These are phyloP conservation scores for Fagopyrum esculentum DNA, from an alignment of 148 eudicot genomes.

Conservation along the genomic window DNA sequence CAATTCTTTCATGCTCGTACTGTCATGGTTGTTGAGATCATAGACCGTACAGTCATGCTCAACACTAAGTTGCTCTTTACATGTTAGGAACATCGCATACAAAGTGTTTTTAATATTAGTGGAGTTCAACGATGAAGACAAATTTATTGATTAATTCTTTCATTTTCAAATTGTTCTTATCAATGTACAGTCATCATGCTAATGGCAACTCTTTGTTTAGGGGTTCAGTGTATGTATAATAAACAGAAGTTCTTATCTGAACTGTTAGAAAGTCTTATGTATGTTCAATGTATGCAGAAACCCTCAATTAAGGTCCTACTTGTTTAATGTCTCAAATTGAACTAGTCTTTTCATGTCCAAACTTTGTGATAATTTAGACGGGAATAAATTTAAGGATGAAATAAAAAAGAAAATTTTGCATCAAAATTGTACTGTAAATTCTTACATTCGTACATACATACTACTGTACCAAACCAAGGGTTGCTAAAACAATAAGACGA, in stretches of 20 bases:
- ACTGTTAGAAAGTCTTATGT: background rate
- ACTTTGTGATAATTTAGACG: slow-evolving; percentile 4
- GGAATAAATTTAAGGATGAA: background rate
- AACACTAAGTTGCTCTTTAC: background rate
- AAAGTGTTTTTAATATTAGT: background rate
- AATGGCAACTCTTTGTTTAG: background rate
- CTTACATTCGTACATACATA: background rate
- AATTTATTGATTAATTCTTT: no score
- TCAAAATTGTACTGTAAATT: background rate
- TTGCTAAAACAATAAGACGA: background rate
- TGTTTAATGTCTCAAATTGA: background rate
- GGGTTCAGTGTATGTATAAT: background rate
- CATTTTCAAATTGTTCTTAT: no score
- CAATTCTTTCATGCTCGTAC: no score
- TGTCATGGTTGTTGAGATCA: background rate
- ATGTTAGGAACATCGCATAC: no score
- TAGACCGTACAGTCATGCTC: background rate
- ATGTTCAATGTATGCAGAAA: slow-evolving; percentile 1
- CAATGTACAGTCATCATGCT: no score
- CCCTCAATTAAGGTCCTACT: background rate
- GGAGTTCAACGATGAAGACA: no score
- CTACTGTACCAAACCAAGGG: background rate
- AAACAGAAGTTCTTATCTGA: background rate
- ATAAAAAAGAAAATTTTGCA: background rate
- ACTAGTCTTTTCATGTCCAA: slow-evolving; percentile 3